These are phyloP conservation scores for Boletus barrowsii DNA, from an alignment of 768 basidiomycete species.

Conservation along the genomic window DNA sequence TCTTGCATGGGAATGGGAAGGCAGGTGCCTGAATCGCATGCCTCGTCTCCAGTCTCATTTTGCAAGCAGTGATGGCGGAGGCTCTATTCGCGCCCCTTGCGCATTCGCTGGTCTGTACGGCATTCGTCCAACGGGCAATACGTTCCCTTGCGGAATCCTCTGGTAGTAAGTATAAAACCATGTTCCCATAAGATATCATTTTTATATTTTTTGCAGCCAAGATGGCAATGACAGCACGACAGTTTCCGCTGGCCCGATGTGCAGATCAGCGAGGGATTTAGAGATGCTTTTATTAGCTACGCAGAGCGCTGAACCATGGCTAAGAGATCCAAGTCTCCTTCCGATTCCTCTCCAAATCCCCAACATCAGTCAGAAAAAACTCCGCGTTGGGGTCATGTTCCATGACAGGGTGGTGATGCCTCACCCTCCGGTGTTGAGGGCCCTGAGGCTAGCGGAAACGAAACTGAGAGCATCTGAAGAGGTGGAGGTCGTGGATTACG, in stretches of 20 bases:
- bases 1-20: slow-evolving; percentile 45
- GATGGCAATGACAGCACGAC: slow-evolving; percentile 23
- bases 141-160: slow-evolving; percentile 23
- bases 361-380: slow-evolving; percentile 26
- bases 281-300: slow-evolving; percentile 17
- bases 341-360: slow-evolving; percentile 28
- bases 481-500: slow-evolving; percentile 38
- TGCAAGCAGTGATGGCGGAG: slow-evolving; percentile 30
- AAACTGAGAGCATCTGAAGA: slow-evolving; percentile 33
- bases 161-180: slow-evolving; percentile 18
- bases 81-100: slow-evolving; percentile 39
- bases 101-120: slow-evolving; percentile 39
- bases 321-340: slow-evolving; percentile 35
- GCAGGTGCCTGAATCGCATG: slow-evolving; percentile 15
- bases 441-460: slow-evolving; percentile 35
- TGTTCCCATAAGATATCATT: not conserved
- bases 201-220: slow-evolving; percentile 14
- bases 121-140: slow-evolving; percentile 37
- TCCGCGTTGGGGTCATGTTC: slow-evolving; percentile 30
- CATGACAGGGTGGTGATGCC: slow-evolving; percentile 38
- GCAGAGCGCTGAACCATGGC: slow-evolving; percentile 39
- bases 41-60: not conserved
- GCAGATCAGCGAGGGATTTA: slow-evolving; percentile 26
- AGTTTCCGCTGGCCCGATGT: slow-evolving; percentile 24
- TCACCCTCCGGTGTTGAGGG: slow-evolving; percentile 41